Conservation (phyloP, 371 early-diverging fungal genomes). For the Coemansia sp. region DNA sequence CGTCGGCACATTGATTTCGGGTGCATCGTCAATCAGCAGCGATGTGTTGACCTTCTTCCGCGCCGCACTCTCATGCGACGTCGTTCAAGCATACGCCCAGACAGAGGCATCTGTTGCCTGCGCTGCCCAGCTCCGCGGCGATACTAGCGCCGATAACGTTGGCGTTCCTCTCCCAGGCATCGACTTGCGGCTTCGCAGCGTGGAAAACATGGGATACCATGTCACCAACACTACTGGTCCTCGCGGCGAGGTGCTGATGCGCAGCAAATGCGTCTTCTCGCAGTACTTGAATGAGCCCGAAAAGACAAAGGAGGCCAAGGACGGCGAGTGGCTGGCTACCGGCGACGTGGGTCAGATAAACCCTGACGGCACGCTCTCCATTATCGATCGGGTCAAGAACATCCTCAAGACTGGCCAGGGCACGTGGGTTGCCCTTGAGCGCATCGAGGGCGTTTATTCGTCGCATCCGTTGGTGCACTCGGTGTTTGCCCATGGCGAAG, state of each 20-base stretch:
- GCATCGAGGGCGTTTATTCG: slow-evolving; percentile 76
- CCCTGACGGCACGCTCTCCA: slow-evolving; percentile 61
- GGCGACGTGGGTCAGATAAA: slow-evolving; percentile 93
- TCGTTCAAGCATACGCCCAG: slow-evolving; percentile 90
- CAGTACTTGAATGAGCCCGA: slow-evolving; percentile 81
- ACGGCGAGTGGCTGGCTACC: slow-evolving; percentile 84
- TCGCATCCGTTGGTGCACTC: slow-evolving; percentile 65
- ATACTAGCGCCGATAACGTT: slow-evolving; percentile 70
- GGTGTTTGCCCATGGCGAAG: slow-evolving; percentile 82
- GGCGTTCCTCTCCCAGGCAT: slow-evolving; percentile 74
- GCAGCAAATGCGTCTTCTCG: slow-evolving; percentile 73
- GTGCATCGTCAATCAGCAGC: slow-evolving; percentile 76
- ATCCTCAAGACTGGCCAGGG: slow-evolving; percentile 91
- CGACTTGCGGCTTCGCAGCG: slow-evolving; percentile 85
- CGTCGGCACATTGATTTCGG: slow-evolving; percentile 69
- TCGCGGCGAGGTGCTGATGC: slow-evolving; percentile 88
- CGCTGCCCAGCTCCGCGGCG: slow-evolving; percentile 57
- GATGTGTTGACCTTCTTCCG: slow-evolving; percentile 85
- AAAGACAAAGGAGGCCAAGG: slow-evolving; percentile 66
- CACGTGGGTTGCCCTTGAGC: slow-evolving; percentile 95
- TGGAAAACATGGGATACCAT: slow-evolving; percentile 81
- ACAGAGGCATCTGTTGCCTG: slow-evolving; percentile 81
- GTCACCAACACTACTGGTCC: slow-evolving; percentile 78
- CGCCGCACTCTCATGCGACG: slow-evolving; percentile 72
- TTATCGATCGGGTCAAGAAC: slow-evolving; percentile 93